Conservation (phyloP, 495 filamentous ascomycete genomes). For the Sabuloglossum arenarium region DNA sequence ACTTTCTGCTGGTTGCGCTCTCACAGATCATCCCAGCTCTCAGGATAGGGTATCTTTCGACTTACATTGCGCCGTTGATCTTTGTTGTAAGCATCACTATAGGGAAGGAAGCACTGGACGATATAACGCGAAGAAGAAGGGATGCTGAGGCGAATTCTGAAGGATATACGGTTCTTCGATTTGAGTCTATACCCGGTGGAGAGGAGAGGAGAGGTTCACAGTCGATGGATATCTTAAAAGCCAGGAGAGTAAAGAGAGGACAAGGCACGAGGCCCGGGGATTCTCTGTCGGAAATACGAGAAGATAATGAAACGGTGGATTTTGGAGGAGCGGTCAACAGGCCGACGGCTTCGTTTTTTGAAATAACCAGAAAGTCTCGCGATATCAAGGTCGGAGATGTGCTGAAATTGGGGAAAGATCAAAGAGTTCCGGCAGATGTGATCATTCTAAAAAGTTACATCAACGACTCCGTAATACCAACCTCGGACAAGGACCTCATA, state of each 20-base stretch:
- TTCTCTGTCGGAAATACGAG: slow-evolving; percentile 19
- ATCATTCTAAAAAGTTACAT: slow-evolving; percentile 73
- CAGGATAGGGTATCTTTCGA: slow-evolving; percentile 83
- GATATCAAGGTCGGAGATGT: slow-evolving; percentile 92
- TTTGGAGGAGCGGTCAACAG: slow-evolving; percentile 17
- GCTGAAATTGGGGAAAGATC: slow-evolving; percentile 72
- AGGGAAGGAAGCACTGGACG: slow-evolving; percentile 90
- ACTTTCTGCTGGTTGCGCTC: slow-evolving; percentile 86
- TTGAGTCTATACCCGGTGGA: slow-evolving; percentile 19
- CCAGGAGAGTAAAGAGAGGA: slow-evolving; percentile 15
- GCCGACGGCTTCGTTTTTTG: slow-evolving; percentile 27
- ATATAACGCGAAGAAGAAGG: slow-evolving; percentile 63
- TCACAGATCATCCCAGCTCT: slow-evolving; percentile 80
- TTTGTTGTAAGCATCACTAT: slow-evolving; percentile 84
- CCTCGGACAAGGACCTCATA: background rate
- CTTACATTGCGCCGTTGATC: slow-evolving; percentile 79
- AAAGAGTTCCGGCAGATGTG: slow-evolving; percentile 84
- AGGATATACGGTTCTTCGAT: slow-evolving; percentile 57
- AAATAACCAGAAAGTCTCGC: slow-evolving; percentile 59
- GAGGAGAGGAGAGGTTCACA: slow-evolving; percentile 16
- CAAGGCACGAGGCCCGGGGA: slow-evolving; percentile 12
- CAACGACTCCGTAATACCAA: slow-evolving; percentile 26
- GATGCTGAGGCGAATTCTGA: slow-evolving; percentile 93
- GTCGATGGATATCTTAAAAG: slow-evolving; percentile 10
- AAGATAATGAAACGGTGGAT: slow-evolving; percentile 21